phyloP scores from a whole-genome alignment of 805 yeast species.

The Nakazawaea anatomiae region DNA sequence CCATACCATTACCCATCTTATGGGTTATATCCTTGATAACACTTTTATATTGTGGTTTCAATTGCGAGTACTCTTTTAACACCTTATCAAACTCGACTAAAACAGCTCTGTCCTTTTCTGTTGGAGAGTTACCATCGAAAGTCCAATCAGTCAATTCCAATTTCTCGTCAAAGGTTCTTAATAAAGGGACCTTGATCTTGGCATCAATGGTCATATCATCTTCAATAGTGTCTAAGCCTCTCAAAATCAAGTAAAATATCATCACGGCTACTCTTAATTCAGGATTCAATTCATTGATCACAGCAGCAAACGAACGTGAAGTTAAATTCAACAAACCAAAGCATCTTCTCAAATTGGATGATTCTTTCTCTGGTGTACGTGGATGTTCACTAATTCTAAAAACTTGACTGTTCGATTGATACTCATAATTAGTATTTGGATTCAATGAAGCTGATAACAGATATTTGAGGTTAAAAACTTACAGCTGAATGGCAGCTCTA shows the following conservation, averaged over 20 bases:
- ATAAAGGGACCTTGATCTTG: slow-evolving; percentile 63
- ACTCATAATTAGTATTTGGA: background rate
- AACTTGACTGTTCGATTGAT: slow-evolving; percentile 23
- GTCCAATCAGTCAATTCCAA: slow-evolving; percentile 71
- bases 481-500: slow-evolving; percentile 59
- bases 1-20: slow-evolving; percentile 98
- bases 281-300: slow-evolving; percentile 85
- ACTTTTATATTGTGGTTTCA: slow-evolving; percentile 72
- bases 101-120: slow-evolving; percentile 78
- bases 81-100: slow-evolving; percentile 73
- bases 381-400: slow-evolving; percentile 53
- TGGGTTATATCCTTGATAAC: slow-evolving; percentile 71
- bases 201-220: slow-evolving; percentile 89
- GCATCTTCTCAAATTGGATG: slow-evolving; percentile 50
- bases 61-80: slow-evolving; percentile 62
- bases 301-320: slow-evolving; percentile 92
- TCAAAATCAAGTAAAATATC: slow-evolving; percentile 78
- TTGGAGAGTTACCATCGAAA: slow-evolving; percentile 64
- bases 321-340: slow-evolving; percentile 61
- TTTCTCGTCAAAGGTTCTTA: slow-evolving; percentile 62
- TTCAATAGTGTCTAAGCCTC: slow-evolving; percentile 94
- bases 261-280: slow-evolving; percentile 76
- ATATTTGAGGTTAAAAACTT: slow-evolving; percentile 17
- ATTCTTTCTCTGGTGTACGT: slow-evolving; percentile 31
- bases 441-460: background rate